A percentile compares a stretch with the other conserved stretches of the same genome.
Evolutionary conservation across 1,284 basidiomycete species (phyloP).

Genomic region (Sanghuangporus sanghuang): DNA sequence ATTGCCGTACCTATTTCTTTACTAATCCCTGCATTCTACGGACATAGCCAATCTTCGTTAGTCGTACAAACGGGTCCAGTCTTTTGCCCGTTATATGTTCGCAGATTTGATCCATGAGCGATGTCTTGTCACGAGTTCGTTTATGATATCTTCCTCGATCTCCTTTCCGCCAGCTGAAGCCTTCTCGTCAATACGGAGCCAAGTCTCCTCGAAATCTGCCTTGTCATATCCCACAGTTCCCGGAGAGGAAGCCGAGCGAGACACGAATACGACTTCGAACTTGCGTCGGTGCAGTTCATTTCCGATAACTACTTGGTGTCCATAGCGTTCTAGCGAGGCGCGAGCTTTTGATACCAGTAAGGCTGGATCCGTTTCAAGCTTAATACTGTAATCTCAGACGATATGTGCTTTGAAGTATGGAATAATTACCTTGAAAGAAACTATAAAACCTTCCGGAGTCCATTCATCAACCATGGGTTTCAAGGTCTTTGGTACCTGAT

Average conservation of each 20-base stretch:
- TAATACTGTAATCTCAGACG: neutral
- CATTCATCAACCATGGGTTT: conserved; percentile 92
- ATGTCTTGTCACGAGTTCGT: conserved; percentile 73
- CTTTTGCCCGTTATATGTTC: neutral
- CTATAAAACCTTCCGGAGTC: conserved; percentile 88
- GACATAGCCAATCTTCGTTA: too few species aligned
- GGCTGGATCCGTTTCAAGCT: conserved; percentile 89
- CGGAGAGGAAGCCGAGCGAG: conserved; percentile 18
- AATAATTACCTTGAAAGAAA: conserved; percentile 86
- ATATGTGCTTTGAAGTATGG: neutral
- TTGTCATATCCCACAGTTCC: neutral
- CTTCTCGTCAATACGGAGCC: conserved; percentile 62
- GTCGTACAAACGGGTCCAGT: too few species aligned
- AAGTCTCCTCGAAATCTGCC: conserved; percentile 53
- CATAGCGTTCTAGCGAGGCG: conserved; percentile 85
- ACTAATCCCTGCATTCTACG: too few species aligned
- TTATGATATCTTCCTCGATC: conserved; percentile 91
- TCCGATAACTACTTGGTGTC: conserved; percentile 95
- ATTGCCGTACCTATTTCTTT: too few species aligned
- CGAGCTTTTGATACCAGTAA: conserved; percentile 90
- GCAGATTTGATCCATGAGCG: conserved; percentile 51
- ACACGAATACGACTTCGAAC: conserved; percentile 87
- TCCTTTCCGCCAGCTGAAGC: conserved; percentile 47
- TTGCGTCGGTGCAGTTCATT: conserved; percentile 91
- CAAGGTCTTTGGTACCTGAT: conserved; percentile 96